Conservation (phyloP, 805 yeast genomes). For the Metschnikowia corniflorae region DNA sequence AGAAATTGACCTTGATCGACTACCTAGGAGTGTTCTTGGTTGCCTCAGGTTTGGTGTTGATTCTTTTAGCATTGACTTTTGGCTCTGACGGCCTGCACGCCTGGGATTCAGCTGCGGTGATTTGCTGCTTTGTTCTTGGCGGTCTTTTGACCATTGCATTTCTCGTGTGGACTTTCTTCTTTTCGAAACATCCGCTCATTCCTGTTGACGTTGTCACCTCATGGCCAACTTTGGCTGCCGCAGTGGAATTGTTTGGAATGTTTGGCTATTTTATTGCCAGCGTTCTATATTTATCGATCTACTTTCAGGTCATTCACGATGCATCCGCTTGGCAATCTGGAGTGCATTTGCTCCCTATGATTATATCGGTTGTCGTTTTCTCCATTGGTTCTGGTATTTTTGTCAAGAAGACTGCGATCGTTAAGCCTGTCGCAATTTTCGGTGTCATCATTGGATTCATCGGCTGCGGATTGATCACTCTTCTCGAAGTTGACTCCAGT, state of each 20-base stretch:
- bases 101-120: slow-evolving; percentile 25
- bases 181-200: slow-evolving; percentile 19
- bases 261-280: slow-evolving; percentile 20
- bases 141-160: slow-evolving; percentile 17
- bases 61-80: slow-evolving; percentile 24
- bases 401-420: slow-evolving; percentile 35
- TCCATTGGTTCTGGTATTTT: slow-evolving; percentile 37
- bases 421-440: slow-evolving; percentile 39
- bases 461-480: slow-evolving; percentile 43
- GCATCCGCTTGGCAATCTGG: slow-evolving; percentile 45
- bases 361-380: slow-evolving; percentile 36
- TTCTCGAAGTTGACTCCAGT: slow-evolving; percentile 39
- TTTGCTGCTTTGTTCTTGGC: slow-evolving; percentile 23
- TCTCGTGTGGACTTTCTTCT: slow-evolving; percentile 19
- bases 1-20: slow-evolving; percentile 19
- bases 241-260: slow-evolving; percentile 12
- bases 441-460: slow-evolving; percentile 36
- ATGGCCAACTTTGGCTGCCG: slow-evolving; percentile 15
- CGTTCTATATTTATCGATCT: slow-evolving; percentile 35
- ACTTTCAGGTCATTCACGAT: slow-evolving; percentile 47
- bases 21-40: slow-evolving; percentile 21
- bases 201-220: slow-evolving; percentile 17
- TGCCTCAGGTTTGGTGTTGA: slow-evolving; percentile 20
- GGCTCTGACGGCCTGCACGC: slow-evolving; percentile 19
- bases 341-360: slow-evolving; percentile 40